These are phyloP conservation scores for Marchantia polymorpha DNA, from an alignment of 225 moss, liverwort and hornwort genomes.

Conservation along the genomic window DNA sequence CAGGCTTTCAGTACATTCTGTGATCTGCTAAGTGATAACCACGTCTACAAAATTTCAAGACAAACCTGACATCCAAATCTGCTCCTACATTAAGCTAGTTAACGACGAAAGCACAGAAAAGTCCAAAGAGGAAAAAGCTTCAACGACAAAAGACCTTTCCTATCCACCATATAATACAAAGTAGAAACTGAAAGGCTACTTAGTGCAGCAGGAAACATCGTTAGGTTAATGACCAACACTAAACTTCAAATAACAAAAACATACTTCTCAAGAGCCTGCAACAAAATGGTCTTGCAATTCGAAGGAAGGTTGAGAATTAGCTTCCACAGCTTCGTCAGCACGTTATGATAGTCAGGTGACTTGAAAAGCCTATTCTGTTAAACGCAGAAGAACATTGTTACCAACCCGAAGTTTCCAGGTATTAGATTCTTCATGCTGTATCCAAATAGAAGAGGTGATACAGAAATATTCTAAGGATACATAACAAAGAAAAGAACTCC, in stretches of 20 bases:
- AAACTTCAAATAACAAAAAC: neutral
- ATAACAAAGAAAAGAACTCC: neutral
- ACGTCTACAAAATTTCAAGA: too few species aligned
- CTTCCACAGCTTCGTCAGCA: slow-evolving; percentile 51
- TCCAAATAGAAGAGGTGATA: too few species aligned
- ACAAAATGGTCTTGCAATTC: slow-evolving; percentile 29
- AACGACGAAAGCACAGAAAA: too few species aligned
- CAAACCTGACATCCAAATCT: too few species aligned
- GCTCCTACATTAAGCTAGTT: too few species aligned
- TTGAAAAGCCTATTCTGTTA: slow-evolving; percentile 51
- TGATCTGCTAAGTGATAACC: too few species aligned
- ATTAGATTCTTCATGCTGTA: neutral
- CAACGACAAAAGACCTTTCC: too few species aligned
- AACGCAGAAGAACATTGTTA: slow-evolving; percentile 19
- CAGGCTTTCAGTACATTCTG: too few species aligned
- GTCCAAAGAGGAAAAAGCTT: too few species aligned
- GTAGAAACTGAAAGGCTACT: too few species aligned
- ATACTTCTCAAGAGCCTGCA: slow-evolving; percentile 43
- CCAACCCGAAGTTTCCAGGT: neutral
- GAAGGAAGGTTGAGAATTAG: slow-evolving; percentile 38
- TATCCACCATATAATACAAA: too few species aligned
- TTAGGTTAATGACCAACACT: neutral
- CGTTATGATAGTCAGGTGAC: slow-evolving; percentile 38
- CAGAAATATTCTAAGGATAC: neutral
- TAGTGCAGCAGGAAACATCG: too few species aligned